Percentiles rank a stretch among this genome's conserved stretches.
Conservation (phyloP, 2,329 filamentous ascomycete species). For the Capronia epimyces region DNA sequence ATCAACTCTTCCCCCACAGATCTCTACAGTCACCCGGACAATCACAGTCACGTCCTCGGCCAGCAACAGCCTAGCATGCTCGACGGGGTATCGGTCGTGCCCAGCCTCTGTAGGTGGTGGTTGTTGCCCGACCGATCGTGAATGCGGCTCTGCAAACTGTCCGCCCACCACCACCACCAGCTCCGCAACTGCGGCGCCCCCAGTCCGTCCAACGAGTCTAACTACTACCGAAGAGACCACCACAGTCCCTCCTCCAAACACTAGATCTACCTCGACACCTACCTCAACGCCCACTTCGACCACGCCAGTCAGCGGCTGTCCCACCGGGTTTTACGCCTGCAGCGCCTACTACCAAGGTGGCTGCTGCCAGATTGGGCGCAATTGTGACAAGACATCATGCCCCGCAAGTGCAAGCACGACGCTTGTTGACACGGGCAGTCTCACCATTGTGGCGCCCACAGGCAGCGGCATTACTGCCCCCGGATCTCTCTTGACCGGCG, state of each 20-base stretch:
- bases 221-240: conserved; percentile 17
- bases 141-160: conserved; percentile 41
- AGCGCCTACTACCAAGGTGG: conserved; percentile 72
- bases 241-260: conserved; percentile 30
- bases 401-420: conserved; percentile 58
- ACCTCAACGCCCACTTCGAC: neutral
- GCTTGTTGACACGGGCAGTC: conserved; percentile 53
- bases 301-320: conserved; percentile 52
- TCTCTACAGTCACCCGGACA: conserved; percentile 14
- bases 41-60: conserved; percentile 27
- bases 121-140: conserved; percentile 41
- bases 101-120: conserved; percentile 43
- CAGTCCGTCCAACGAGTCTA: conserved; percentile 37
- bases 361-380: conserved; percentile 80
- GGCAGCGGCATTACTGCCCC: conserved; percentile 38
- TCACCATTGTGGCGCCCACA: conserved; percentile 63
- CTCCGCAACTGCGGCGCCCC: conserved; percentile 32
- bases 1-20: conserved; percentile 8
- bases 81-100: conserved; percentile 43
- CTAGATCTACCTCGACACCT: conserved; percentile 36
- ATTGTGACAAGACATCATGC: conserved; percentile 78
- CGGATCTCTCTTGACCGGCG: conserved; percentile 35
- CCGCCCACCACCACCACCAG: conserved; percentile 26
- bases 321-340: conserved; percentile 88
- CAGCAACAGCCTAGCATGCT: conserved; percentile 37